phyloP scores from a whole-genome alignment of 495 filamentous ascomycete genomes.

The Neurospora sp. region DNA sequence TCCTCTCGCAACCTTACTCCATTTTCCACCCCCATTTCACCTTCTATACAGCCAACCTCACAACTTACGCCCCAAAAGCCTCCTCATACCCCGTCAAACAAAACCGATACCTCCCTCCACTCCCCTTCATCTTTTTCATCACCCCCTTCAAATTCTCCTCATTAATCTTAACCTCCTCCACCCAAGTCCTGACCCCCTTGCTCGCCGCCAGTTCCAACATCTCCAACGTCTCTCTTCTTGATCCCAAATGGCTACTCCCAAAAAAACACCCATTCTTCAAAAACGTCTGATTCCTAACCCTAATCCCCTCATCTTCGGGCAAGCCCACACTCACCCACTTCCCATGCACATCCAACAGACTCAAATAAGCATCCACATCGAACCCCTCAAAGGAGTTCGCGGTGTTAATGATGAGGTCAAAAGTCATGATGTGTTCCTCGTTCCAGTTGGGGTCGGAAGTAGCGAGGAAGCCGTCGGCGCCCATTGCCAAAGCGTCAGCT shows the following conservation, averaged over 20 bases:
- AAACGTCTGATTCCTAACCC: constrained; percentile 68
- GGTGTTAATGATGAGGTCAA: constrained; percentile 53
- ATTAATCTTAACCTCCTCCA: constrained; percentile 65
- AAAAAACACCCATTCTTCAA: constrained; percentile 69
- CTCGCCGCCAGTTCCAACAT: constrained; percentile 80
- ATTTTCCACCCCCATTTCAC: background rate
- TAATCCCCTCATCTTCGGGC: constrained; percentile 68
- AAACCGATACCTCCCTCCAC: constrained; percentile 52
- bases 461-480: constrained; percentile 65
- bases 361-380: constrained; percentile 59
- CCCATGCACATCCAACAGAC: constrained; percentile 74
- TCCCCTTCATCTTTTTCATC: constrained; percentile 58
- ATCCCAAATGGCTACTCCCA: constrained; percentile 74
- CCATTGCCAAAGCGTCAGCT: constrained; percentile 55
- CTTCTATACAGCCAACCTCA: background rate
- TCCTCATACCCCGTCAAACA: constrained; percentile 37
- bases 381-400: constrained; percentile 44
- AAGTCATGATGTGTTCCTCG: constrained; percentile 39
- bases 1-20: background rate
- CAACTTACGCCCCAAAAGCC: constrained; percentile 23
- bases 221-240: constrained; percentile 68
- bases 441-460: constrained; percentile 61
- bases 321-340: constrained; percentile 75
- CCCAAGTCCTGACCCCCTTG: constrained; percentile 72
- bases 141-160: constrained; percentile 59